Evolutionary conservation across 345 rosid species (phyloP).

Genomic region (Sapria himalayana): DNA sequence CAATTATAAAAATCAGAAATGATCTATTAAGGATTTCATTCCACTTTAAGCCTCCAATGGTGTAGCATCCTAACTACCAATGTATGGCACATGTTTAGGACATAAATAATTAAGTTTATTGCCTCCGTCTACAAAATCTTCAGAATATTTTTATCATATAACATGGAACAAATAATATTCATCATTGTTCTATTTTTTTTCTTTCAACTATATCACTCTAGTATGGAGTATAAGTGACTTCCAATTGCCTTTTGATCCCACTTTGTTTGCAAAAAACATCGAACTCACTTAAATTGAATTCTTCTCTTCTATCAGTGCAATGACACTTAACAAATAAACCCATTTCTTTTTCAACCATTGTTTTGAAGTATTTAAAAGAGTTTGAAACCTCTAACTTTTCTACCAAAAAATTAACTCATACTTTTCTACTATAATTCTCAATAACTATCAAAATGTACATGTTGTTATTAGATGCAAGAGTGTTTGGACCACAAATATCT

Average conservation of each 20-base stretch:
- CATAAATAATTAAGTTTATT: background rate
- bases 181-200: too few species aligned
- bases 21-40: too few species aligned
- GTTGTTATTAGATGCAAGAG: background rate
- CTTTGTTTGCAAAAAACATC: background rate
- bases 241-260: background rate
- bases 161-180: too few species aligned
- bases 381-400: background rate
- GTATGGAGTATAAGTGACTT: background rate
- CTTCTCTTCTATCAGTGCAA: constrained; percentile 3
- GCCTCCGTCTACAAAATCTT: background rate
- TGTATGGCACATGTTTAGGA: background rate
- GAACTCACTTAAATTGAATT: background rate
- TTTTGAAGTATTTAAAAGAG: background rate
- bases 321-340: background rate
- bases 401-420: background rate
- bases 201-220: too few species aligned
- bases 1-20: too few species aligned
- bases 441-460: constrained; percentile 1
- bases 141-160: background rate
- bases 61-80: background rate
- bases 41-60: too few species aligned
- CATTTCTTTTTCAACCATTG: background rate
- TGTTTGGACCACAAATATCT: background rate
- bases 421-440: background rate